A percentile compares a stretch with the other conserved stretches of the same genome.
phyloP scores from a whole-genome alignment of 805 yeast species.

The Yarrowia sp. region DNA sequence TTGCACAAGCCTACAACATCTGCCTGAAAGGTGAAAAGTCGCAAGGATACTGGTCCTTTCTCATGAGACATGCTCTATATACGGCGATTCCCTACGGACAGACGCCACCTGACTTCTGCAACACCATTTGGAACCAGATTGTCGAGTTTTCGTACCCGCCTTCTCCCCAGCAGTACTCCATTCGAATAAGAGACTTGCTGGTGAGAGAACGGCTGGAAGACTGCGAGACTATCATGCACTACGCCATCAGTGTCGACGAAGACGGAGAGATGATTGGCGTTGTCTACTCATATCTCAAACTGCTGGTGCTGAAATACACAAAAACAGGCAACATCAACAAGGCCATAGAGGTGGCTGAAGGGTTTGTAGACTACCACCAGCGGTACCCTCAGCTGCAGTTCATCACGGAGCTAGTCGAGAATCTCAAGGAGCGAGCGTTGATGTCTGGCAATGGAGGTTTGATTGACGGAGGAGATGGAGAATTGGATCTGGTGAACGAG shows the following conservation, averaged over 20 bases:
- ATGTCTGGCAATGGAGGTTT: not conserved
- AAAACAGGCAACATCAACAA: conserved; percentile 8
- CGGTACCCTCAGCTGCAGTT: not conserved
- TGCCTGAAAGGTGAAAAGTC: not conserved
- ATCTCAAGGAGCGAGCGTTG: not conserved
- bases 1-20: conserved; percentile 8
- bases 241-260: conserved; percentile 1
- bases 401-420: not conserved
- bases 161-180: not conserved
- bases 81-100: conserved; percentile 20
- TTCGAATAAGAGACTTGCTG: conserved; percentile 24
- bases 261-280: not conserved
- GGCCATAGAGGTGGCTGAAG: conserved; percentile 20
- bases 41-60: conserved; percentile 10
- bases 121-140: not conserved
- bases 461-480: not conserved
- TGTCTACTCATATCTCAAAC: conserved; percentile 1
- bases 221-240: conserved; percentile 13
- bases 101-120: not conserved
- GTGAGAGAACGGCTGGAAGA: conserved; percentile 8
- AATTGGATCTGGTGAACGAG: not conserved
- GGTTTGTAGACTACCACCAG: not conserved
- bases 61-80: conserved; percentile 25
- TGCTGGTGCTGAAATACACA: conserved; percentile 14
- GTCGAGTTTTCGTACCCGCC: conserved; percentile 14